These are phyloP conservation scores for Terfezia claveryi DNA, from an alignment of 495 filamentous ascomycete species.

Conservation along the genomic window DNA sequence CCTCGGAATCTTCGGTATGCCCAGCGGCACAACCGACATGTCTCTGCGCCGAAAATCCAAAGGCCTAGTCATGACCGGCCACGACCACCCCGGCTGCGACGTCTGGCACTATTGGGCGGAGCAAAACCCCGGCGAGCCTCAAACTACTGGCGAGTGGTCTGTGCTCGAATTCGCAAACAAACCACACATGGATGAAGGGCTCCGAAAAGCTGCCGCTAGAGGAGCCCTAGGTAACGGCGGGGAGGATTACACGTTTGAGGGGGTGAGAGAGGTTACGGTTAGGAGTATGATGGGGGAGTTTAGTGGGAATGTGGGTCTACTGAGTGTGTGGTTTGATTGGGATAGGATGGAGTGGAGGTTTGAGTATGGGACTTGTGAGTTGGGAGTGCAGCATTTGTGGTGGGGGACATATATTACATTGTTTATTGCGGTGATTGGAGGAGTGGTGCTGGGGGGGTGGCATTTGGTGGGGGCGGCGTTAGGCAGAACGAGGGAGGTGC, in stretches of 20 bases:
- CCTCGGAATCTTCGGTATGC: slow-evolving; percentile 60
- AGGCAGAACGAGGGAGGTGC: not conserved
- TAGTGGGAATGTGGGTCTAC: slow-evolving; percentile 64
- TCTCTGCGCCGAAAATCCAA: slow-evolving; percentile 36
- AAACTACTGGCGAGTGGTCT: slow-evolving; percentile 25
- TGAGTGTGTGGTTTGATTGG: slow-evolving; percentile 75
- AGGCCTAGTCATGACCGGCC: slow-evolving; percentile 66
- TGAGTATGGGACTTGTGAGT: slow-evolving; percentile 49
- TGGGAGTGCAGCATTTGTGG: slow-evolving; percentile 83
- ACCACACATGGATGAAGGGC: slow-evolving; percentile 2
- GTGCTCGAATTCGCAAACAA: slow-evolving; percentile 22
- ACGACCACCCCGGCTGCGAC: slow-evolving; percentile 89
- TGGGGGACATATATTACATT: slow-evolving; percentile 67
- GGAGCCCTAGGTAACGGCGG: slow-evolving; percentile 19
- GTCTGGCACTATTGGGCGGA: slow-evolving; percentile 55
- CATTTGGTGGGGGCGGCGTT: too few species aligned
- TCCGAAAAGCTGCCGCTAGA: slow-evolving; percentile 16
- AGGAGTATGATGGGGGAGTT: slow-evolving; percentile 98
- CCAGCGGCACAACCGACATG: slow-evolving; percentile 29
- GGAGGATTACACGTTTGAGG: slow-evolving; percentile 19
- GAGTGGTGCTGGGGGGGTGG: slow-evolving; percentile 2
- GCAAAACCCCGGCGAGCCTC: slow-evolving; percentile 5
- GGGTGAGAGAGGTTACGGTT: slow-evolving; percentile 74
- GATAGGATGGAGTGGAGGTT: slow-evolving; percentile 49
- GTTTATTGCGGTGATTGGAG: slow-evolving; percentile 27